Percentiles rank a stretch among this genome's conserved stretches.
Conservation (phyloP, 2,329 filamentous ascomycete species). For the Paradendryphiella salina region DNA sequence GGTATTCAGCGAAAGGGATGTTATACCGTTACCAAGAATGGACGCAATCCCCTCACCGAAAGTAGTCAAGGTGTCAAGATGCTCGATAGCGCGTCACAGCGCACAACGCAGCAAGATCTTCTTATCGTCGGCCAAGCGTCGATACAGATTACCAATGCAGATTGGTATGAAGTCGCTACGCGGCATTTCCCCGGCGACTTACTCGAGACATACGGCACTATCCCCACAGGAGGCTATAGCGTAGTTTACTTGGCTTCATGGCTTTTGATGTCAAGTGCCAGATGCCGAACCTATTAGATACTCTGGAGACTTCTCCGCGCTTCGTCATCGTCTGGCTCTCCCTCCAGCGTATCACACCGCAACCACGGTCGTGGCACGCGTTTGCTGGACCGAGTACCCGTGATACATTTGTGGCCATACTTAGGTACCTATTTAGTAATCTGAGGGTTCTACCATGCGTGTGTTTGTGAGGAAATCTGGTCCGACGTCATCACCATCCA, state of each 20-base stretch:
- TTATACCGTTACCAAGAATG: not conserved
- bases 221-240: not conserved
- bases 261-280: slow-evolving; percentile 6
- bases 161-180: not conserved
- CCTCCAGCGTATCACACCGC: not conserved
- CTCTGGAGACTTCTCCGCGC: slow-evolving; percentile 3
- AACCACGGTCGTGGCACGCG: not conserved
- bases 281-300: not conserved
- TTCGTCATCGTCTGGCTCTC: not conserved
- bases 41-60: too few relatives aligned
- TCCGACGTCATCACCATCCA: slow-evolving; percentile 1
- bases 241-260: not conserved
- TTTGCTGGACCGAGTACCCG: not conserved
- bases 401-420: not conserved
- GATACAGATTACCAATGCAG: not conserved
- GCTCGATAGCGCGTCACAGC: too few relatives aligned
- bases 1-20: not conserved
- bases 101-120: too few relatives aligned
- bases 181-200: not conserved
- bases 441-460: not conserved
- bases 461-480: not conserved
- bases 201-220: not conserved
- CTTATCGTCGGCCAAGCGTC: not conserved
- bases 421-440: not conserved
- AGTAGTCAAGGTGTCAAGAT: too few relatives aligned